Evolutionary conservation across 352 stramenopile genomes (phyloP), one percentile per base, ranked within the genome.

Genomic region (Phytopythium sindhum): DNA sequence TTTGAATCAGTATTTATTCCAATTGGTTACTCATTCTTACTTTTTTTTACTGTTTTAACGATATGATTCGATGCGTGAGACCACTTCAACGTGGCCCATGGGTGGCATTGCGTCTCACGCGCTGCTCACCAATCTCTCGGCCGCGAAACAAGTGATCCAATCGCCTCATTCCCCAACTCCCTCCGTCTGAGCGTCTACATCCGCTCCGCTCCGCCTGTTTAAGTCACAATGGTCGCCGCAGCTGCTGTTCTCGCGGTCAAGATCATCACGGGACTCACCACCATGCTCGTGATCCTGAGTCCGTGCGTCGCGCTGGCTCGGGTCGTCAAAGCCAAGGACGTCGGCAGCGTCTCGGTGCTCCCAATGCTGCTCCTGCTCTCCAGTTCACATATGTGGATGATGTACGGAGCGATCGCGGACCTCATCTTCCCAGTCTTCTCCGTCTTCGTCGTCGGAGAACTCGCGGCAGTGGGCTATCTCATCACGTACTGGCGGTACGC

Each of bases 201-300:
- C 55, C 55, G 41, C 23, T 50, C 23, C 9, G 7, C 5, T 8
- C 24, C 23, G 14, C n/a, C 26, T 17, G 12, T 39, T 23, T 19
- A 31, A 28, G 4, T 41, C 35, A 48, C 10, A 5, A 73, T 73
- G 67, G 63, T 67, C 15, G 44, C 68, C 56, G 57, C 55, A 39
- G 42, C 63, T 5, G 63, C 48, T 24, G 59, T 76, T 10, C 60
- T 75, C 19, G 53, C 68, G 24, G 68, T 81, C 48, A 69, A 72
- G 14, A 64, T 73, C 51, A 41, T 79, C 45, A 73, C 71, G 19
- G 69, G 63, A 5, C 60, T 73, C 65, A 63, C 73, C 19, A 74
- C 72, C 10, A 67, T 70, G 28, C 63, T 70, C n/a, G 81, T 85
- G 69, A 72, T 74, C 54, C 66, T 74, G 47, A 85, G 77, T 48